phyloP scores from a whole-genome alignment of 1,139 yeast species.

The Hansenula lynferdii region DNA sequence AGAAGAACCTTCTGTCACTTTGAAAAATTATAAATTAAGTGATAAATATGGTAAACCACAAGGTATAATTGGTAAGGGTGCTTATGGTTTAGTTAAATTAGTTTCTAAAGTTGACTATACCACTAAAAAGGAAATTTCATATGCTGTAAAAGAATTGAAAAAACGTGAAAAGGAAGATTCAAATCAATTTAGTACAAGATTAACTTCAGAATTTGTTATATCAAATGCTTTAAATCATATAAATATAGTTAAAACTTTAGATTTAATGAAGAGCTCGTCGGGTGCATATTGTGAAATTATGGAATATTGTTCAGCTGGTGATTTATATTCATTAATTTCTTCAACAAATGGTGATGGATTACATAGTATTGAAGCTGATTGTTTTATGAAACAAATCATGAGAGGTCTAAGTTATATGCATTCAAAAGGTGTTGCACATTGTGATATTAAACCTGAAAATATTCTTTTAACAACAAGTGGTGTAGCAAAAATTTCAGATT shows the following conservation, averaged over 20 bases:
- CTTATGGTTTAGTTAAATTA: conserved; percentile 64
- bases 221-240: conserved; percentile 66
- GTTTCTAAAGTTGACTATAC: conserved; percentile 33
- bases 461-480: conserved; percentile 46
- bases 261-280: conserved; percentile 50
- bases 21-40: conserved; percentile 22
- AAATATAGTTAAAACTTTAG: conserved; percentile 65
- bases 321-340: conserved; percentile 45
- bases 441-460: conserved; percentile 70
- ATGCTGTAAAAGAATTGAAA: conserved; percentile 71
- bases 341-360: conserved; percentile 31
- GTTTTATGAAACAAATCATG: conserved; percentile 63
- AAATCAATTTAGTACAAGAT: conserved; percentile 58
- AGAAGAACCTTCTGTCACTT: conserved; percentile 26
- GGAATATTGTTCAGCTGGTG: conserved; percentile 77
- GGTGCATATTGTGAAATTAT: conserved; percentile 69
- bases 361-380: conserved; percentile 58
- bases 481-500: conserved; percentile 57
- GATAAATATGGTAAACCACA: conserved; percentile 58
- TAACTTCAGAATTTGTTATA: conserved; percentile 74
- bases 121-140: conserved; percentile 35
- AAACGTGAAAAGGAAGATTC: conserved; percentile 46
- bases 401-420: conserved; percentile 66
- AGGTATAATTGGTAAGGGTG: conserved; percentile 64
- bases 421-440: conserved; percentile 70